phyloP scores from a whole-genome alignment of 1,139 yeast genomes.

The Suhomyces wounanorum region DNA sequence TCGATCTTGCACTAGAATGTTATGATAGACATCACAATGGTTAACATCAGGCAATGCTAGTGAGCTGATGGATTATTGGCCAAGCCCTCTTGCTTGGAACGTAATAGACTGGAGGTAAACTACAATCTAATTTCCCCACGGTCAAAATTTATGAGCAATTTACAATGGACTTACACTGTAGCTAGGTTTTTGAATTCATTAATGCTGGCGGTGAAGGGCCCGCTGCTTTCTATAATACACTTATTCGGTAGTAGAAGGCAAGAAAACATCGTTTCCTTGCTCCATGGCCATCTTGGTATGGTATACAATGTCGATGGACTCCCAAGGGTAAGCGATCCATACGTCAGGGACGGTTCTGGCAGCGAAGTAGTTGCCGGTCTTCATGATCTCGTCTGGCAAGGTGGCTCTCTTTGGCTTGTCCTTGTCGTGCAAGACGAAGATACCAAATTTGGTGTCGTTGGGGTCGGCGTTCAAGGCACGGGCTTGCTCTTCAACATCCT shows the following conservation, averaged over 20 bases:
- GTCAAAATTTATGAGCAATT: background rate
- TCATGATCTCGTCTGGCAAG: slow-evolving; percentile 64
- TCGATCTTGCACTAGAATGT: background rate
- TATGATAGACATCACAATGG: background rate
- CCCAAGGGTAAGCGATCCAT: slow-evolving; percentile 99
- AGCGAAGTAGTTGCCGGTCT: slow-evolving; percentile 76
- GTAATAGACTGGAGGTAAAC: background rate
- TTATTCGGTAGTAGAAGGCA: slow-evolving; percentile 37
- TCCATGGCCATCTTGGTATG: slow-evolving; percentile 80
- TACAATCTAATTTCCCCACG: background rate
- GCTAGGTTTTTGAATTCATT: slow-evolving; percentile 1
- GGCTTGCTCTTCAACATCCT: slow-evolving; percentile 61
- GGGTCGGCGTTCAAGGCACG: slow-evolving; percentile 26
- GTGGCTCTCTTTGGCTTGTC: slow-evolving; percentile 83
- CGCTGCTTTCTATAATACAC: slow-evolving; percentile 9
- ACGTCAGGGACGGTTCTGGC: slow-evolving; percentile 88
- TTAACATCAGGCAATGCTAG: background rate
- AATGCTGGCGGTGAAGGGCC: background rate
- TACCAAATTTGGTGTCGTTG: slow-evolving; percentile 72
- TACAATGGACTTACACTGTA: background rate
- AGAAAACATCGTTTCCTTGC: slow-evolving; percentile 62
- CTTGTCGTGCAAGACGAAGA: slow-evolving; percentile 94
- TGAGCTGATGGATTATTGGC: background rate
- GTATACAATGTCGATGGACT: slow-evolving; percentile 82
- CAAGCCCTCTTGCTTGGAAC: background rate